These are phyloP conservation scores for Pisolithus sp. DNA, from an alignment of 768 basidiomycete species.

Conservation along the genomic window DNA sequence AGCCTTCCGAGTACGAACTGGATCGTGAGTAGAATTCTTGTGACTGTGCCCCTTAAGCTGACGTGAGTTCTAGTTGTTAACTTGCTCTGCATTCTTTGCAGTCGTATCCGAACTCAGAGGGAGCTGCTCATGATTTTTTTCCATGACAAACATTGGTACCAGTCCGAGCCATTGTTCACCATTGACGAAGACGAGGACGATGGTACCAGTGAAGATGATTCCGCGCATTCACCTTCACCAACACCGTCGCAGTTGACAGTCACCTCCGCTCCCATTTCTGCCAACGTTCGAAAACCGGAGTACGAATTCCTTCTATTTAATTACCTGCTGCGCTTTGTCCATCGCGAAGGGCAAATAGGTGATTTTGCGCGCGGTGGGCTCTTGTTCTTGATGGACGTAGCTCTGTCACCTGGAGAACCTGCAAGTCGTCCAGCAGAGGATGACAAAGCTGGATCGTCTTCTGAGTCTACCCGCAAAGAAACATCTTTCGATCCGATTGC, in stretches of 20 bases:
- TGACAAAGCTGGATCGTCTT: conserved; percentile 20
- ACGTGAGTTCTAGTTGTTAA: conserved; percentile 65
- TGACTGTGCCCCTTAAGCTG: background rate
- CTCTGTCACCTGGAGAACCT: conserved; percentile 74
- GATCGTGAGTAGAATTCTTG: conserved; percentile 54
- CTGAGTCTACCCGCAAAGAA: conserved; percentile 17
- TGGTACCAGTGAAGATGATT: conserved; percentile 38
- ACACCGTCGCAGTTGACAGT: conserved; percentile 54
- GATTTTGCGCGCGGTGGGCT: conserved; percentile 90
- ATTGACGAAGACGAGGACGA: conserved; percentile 68
- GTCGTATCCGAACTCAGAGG: conserved; percentile 81
- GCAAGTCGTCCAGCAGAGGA: conserved; percentile 35
- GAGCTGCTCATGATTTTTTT: conserved; percentile 96
- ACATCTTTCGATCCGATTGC: conserved; percentile 56
- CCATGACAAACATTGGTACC: conserved; percentile 87
- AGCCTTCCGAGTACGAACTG: conserved; percentile 85
- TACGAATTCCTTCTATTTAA: conserved; percentile 96
- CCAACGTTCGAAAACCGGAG: conserved; percentile 60
- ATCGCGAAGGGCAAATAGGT: conserved; percentile 89
- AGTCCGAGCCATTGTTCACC: conserved; percentile 65
- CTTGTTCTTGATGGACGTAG: conserved; percentile 92
- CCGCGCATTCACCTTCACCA: conserved; percentile 43
- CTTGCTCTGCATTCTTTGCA: conserved; percentile 86
- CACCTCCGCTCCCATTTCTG: conserved; percentile 40
- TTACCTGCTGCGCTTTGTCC: conserved; percentile 90